phyloP scores from a whole-genome alignment of 768 basidiomycete species.

The Lactifluus pinguis region DNA sequence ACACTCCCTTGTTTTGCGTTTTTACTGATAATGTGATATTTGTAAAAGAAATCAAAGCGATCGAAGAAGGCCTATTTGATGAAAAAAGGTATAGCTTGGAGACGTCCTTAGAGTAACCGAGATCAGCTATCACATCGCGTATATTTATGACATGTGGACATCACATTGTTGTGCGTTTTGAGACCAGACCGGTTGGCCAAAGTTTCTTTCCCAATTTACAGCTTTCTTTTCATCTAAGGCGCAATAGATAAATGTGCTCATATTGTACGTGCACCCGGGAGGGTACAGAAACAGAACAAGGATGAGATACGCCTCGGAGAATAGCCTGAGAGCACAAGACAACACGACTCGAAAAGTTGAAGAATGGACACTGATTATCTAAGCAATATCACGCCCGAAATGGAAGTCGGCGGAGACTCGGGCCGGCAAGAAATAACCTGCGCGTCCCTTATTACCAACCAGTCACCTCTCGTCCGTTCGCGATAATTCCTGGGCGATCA shows the following conservation, averaged over 20 bases:
- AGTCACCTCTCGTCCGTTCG: too few relatives aligned
- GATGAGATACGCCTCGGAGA: too few relatives aligned
- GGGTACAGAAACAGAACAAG: too few relatives aligned
- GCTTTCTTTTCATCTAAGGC: background rate
- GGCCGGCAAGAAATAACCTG: too few relatives aligned
- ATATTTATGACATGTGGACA: background rate
- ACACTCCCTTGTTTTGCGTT: background rate
- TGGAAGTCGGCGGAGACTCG: too few relatives aligned
- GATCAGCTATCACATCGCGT: background rate
- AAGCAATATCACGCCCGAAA: too few relatives aligned
- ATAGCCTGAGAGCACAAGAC: too few relatives aligned
- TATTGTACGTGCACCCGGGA: too few relatives aligned
- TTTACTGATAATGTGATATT: background rate
- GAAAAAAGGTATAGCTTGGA: slow-evolving; percentile 24
- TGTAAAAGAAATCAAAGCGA: slow-evolving; percentile 57
- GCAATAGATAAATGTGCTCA: background rate
- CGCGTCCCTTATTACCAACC: too few relatives aligned
- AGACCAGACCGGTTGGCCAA: background rate
- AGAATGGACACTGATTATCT: too few relatives aligned
- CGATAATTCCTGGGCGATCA: too few relatives aligned
- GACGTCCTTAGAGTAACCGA: background rate
- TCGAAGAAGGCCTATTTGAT: slow-evolving; percentile 41
- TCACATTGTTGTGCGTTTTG: background rate
- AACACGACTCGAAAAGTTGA: too few relatives aligned
- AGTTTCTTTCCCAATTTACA: background rate